phyloP scores from a whole-genome alignment of 1,139 yeast genomes.

The Candida sp. region DNA sequence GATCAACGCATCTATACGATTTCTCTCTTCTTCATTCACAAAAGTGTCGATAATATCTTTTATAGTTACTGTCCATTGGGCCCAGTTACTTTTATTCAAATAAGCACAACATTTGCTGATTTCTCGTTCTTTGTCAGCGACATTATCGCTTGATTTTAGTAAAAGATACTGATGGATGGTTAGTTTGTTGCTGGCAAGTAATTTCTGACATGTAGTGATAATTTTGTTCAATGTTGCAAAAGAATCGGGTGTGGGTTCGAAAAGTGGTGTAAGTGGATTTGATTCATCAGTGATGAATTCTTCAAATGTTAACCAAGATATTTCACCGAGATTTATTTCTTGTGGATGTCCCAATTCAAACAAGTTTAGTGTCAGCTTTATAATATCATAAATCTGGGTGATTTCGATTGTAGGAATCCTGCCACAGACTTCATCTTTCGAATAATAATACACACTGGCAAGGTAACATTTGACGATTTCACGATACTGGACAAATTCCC shows the following conservation, averaged over 20 bases:
- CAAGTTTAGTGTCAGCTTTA: conserved; percentile 20
- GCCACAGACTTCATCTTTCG: conserved; percentile 13
- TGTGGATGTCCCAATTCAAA: conserved; percentile 4
- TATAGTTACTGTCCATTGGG: conserved; percentile 19
- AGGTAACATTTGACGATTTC: conserved; percentile 18
- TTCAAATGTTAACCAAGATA: conserved; percentile 5
- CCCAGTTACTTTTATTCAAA: conserved; percentile 31
- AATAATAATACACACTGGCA: conserved; percentile 25
- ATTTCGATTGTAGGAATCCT: conserved; percentile 25
- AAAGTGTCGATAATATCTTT: conserved; percentile 24
- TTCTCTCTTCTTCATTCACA: conserved; percentile 16
- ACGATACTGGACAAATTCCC: conserved; percentile 10
- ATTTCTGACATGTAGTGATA: conserved; percentile 36
- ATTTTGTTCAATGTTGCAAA: conserved; percentile 20
- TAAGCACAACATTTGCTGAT: conserved; percentile 25
- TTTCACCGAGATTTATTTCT: conserved; percentile 4
- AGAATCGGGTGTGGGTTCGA: conserved; percentile 19
- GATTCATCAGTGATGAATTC: conserved; percentile 7
- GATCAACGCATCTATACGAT: conserved; percentile 28
- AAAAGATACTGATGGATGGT: conserved; percentile 32
- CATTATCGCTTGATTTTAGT: conserved; percentile 21
- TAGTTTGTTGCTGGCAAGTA: conserved; percentile 40
- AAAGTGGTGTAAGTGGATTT: conserved; percentile 15
- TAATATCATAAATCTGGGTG: conserved; percentile 25
- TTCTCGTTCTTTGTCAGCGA: conserved; percentile 20